These are phyloP conservation scores for Backusella mclennaniae DNA, from an alignment of 192 early-diverging fungal species.

Conservation along the genomic window DNA sequence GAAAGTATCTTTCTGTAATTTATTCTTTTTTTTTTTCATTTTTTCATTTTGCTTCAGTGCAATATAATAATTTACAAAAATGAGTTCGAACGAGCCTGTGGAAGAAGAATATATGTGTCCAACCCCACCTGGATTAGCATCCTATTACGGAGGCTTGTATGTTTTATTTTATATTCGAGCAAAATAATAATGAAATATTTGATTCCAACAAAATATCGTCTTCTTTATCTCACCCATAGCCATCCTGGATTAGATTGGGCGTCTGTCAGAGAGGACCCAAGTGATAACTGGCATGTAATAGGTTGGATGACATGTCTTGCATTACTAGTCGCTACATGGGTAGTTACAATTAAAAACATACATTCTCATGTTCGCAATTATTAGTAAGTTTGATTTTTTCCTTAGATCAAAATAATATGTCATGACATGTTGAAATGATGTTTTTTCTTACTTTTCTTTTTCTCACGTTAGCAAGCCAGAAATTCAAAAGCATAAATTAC, in stretches of 20 bases:
- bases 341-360: slow-evolving; percentile 4
- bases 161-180: not conserved
- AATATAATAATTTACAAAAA: not conserved
- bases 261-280: not conserved
- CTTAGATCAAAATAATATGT: slow-evolving; percentile 2
- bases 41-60: not conserved
- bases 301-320: slow-evolving; percentile 26
- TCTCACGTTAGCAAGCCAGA: slow-evolving; percentile 23
- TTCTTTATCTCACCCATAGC: not conserved
- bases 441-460: not conserved
- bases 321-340: slow-evolving; percentile 24
- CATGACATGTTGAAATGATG: not conserved
- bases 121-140: not conserved
- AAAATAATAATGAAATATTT: not conserved
- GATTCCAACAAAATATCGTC: not conserved
- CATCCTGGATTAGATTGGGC: slow-evolving; percentile 1
- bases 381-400: slow-evolving; percentile 24
- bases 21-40: not conserved
- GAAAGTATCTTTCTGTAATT: not conserved
- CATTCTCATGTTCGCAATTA: slow-evolving; percentile 23
- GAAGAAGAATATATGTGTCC: not conserved
- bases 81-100: not conserved
- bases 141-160: slow-evolving; percentile 8
- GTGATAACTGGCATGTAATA: slow-evolving; percentile 27
- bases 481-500: slow-evolving; percentile 38